phyloP scores from a whole-genome alignment of 768 basidiomycete species.

The Rhizopogon vinicolor region DNA sequence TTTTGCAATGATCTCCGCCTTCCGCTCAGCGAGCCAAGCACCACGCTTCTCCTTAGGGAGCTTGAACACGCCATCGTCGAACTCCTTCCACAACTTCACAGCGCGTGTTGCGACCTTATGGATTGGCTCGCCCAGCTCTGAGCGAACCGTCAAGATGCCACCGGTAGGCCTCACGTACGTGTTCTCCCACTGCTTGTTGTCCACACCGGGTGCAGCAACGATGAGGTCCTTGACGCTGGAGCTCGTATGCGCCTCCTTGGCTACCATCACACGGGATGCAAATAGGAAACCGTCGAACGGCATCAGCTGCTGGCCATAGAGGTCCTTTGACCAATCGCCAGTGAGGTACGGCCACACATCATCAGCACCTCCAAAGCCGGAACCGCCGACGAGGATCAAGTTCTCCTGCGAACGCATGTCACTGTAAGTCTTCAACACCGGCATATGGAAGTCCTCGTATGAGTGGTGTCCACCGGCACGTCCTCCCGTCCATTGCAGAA shows the following conservation, averaged over 20 bases:
- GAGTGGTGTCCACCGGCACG: slow-evolving; percentile 98
- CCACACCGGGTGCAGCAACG: slow-evolving; percentile 88
- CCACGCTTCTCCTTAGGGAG: slow-evolving; percentile 93
- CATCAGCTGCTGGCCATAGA: slow-evolving; percentile 88
- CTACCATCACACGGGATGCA: slow-evolving; percentile 97
- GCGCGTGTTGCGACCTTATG: slow-evolving; percentile 98
- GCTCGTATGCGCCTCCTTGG: slow-evolving; percentile 95
- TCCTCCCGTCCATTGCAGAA: slow-evolving; percentile 98
- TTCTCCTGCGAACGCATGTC: slow-evolving; percentile 87
- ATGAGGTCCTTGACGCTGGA: slow-evolving; percentile 96
- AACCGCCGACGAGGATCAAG: slow-evolving; percentile 87
- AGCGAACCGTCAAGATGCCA: slow-evolving; percentile 93
- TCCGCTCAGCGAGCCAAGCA: slow-evolving; percentile 82
- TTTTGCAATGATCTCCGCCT: slow-evolving; percentile 85
- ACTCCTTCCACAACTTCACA: slow-evolving; percentile 98
- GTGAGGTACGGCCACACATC: slow-evolving; percentile 97
- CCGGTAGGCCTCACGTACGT: slow-evolving; percentile 94
- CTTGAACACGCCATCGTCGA: slow-evolving; percentile 94
- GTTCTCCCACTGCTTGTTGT: slow-evolving; percentile 87
- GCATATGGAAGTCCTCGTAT: slow-evolving; percentile 98
- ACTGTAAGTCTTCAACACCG: slow-evolving; percentile 85
- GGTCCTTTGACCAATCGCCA: slow-evolving; percentile 87
- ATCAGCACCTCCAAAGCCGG: slow-evolving; percentile 92
- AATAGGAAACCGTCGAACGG: slow-evolving; percentile 98
- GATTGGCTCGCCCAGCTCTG: slow-evolving; percentile 97